Percentiles rank a stretch among this genome's conserved stretches.
Evolutionary conservation across 257 asterid genomes (phyloP).

Genomic region (Handroanthus guayacan): DNA sequence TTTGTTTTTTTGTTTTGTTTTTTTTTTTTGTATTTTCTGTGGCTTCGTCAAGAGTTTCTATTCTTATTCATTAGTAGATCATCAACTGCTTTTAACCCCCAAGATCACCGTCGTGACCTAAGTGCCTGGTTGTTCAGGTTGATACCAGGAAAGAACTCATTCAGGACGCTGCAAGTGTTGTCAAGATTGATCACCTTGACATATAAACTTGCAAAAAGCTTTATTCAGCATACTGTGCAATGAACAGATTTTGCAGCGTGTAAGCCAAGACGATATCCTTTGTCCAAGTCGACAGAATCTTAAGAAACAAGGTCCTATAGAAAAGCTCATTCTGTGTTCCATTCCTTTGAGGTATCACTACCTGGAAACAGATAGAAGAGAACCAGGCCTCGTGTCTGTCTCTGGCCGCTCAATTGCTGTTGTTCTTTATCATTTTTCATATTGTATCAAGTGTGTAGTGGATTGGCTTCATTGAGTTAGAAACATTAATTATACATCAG

Average conservation of each 20-base stretch:
- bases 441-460: slow-evolving; percentile 16
- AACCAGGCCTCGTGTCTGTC: background rate
- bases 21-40: background rate
- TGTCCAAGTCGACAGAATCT: background rate
- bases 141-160: slow-evolving; percentile 85
- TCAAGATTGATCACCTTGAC: slow-evolving; percentile 77
- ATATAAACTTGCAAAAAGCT: slow-evolving; percentile 46
- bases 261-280: background rate
- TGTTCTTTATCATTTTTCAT: background rate
- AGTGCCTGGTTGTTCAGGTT: slow-evolving; percentile 58
- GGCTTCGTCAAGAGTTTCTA: too few relatives aligned
- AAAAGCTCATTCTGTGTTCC: background rate
- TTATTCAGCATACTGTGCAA: background rate
- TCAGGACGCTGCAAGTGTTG: slow-evolving; percentile 54
- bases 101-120: slow-evolving; percentile 22
- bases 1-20: too few relatives aligned
- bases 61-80: too few relatives aligned
- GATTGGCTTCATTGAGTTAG: background rate
- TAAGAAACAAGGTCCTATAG: background rate
- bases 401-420: background rate
- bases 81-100: background rate
- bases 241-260: slow-evolving; percentile 20
- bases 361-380: too few relatives aligned
- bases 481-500: slow-evolving; percentile 12
- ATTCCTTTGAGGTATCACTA: too few relatives aligned